A percentile compares a stretch with the other conserved stretches of the same genome.
Evolutionary conservation across 2,329 filamentous ascomycete genomes (phyloP).

Genomic region (Beauveria sp.): DNA sequence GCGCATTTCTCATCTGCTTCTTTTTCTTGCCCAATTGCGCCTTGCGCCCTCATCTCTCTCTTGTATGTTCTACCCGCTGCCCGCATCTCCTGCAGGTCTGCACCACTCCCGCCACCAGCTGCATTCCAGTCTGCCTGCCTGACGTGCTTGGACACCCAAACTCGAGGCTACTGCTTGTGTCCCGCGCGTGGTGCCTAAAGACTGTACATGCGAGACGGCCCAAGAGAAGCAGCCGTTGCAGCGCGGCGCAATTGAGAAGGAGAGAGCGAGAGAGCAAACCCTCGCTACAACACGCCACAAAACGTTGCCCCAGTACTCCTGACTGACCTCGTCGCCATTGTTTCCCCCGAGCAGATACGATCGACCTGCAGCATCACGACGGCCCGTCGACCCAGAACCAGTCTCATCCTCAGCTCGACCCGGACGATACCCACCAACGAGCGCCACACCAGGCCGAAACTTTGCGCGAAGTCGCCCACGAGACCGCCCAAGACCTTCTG

Average conservation of each 20-base stretch:
- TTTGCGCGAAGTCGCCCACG: constrained; percentile 70
- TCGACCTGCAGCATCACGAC: constrained; percentile 83
- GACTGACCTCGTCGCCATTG: constrained; percentile 1
- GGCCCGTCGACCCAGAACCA: constrained; percentile 82
- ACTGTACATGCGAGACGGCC: neutral
- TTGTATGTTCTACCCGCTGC: constrained; percentile 6
- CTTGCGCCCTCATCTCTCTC: neutral
- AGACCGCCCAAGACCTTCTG: constrained; percentile 64
- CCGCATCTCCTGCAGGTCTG: neutral
- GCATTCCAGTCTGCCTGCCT: constrained; percentile 4
- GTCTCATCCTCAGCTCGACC: constrained; percentile 38
- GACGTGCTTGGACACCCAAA: constrained; percentile 1
- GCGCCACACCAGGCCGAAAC: constrained; percentile 82
- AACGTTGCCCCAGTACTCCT: neutral
- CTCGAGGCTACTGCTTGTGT: neutral
- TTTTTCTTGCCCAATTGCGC: neutral
- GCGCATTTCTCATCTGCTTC: neutral
- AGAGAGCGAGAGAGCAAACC: neutral
- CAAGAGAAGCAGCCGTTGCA: neutral
- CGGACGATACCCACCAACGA: constrained; percentile 39
- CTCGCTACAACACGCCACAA: neutral
- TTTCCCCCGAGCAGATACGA: constrained; percentile 58
- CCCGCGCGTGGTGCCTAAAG: neutral
- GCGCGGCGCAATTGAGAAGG: neutral
- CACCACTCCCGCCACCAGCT: neutral